phyloP scores from a whole-genome alignment of 176 grass and related monocot species.

The Triticum timopheevii region DNA sequence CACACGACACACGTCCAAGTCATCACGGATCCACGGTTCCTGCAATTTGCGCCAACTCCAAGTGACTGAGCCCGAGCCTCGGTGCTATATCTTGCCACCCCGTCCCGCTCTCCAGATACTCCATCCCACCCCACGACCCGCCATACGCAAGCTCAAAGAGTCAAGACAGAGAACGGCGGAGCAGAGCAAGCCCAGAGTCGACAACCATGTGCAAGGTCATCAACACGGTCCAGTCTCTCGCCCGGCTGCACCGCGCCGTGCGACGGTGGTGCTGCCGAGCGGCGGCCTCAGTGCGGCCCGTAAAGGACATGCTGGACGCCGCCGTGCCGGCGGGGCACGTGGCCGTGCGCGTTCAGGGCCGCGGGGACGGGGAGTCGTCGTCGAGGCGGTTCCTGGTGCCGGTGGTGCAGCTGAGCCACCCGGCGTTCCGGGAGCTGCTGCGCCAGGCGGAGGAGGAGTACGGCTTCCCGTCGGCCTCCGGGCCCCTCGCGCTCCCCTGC shows the following conservation, averaged over 20 bases:
- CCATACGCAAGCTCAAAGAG: neutral
- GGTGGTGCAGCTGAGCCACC: slow-evolving; percentile 9
- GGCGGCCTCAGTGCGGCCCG: neutral
- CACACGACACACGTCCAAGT: neutral
- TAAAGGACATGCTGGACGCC: neutral
- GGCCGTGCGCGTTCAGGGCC: slow-evolving; percentile 24
- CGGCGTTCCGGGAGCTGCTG: slow-evolving; percentile 42
- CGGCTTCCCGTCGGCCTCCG: slow-evolving; percentile 27
- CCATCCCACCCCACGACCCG: neutral
- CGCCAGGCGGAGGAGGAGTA: slow-evolving; percentile 48
- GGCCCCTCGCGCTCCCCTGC: slow-evolving; percentile 42
- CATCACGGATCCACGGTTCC: neutral
- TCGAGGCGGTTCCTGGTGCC: neutral
- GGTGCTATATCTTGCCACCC: slow-evolving; percentile 24
- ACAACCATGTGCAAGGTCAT: slow-evolving; percentile 39
- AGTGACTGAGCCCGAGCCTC: neutral
- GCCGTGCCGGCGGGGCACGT: slow-evolving; percentile 48
- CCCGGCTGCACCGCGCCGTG: slow-evolving; percentile 25
- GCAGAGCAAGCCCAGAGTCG: neutral
- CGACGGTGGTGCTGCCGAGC: slow-evolving; percentile 19
- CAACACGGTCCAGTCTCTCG: slow-evolving; percentile 29
- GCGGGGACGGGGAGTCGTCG: neutral
- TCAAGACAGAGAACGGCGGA: neutral
- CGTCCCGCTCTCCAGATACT: neutral
- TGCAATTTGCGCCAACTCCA: slow-evolving; percentile 1